Percentiles rank a stretch among this genome's conserved stretches.
Evolutionary conservation across 257 asterid genomes (phyloP).

Genomic region (Jacaranda mimosifolia): DNA sequence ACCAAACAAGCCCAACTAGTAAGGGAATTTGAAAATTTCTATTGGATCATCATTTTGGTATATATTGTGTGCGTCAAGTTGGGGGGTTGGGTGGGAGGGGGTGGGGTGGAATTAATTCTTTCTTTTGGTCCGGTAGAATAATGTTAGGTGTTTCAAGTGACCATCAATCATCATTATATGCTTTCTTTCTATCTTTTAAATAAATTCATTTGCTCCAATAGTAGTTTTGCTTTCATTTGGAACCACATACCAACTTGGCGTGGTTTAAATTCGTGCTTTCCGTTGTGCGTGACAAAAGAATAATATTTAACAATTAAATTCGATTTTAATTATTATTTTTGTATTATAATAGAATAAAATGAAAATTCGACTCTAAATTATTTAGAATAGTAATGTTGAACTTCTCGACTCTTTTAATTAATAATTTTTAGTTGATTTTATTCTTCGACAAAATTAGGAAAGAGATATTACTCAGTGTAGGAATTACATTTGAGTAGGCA

Average conservation of each 20-base stretch:
- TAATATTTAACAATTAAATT: too few species aligned
- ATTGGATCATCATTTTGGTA: background rate
- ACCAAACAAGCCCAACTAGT: too few species aligned
- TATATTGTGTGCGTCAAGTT: constrained; percentile 17
- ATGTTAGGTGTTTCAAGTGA: constrained; percentile 29
- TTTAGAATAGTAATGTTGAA: too few species aligned
- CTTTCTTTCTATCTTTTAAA: background rate
- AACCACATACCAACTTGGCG: constrained; percentile 35
- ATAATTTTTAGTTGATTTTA: too few species aligned
- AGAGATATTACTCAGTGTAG: too few species aligned
- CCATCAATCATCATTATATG: constrained; percentile 29
- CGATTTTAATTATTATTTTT: too few species aligned
- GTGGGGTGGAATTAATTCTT: constrained; percentile 31
- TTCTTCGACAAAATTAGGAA: too few species aligned
- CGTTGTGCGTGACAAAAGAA: constrained; percentile 9
- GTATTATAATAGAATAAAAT: too few species aligned
- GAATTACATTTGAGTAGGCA: too few species aligned
- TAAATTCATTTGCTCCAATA: background rate
- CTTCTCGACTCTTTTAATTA: too few species aligned
- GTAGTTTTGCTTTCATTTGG: constrained; percentile 37
- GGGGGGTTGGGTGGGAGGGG: background rate
- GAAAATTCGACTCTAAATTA: too few species aligned
- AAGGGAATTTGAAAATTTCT: too few species aligned
- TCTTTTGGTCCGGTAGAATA: constrained; percentile 33
- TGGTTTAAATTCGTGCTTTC: constrained; percentile 31